Percentiles rank a stretch among this genome's conserved stretches.
phyloP scores from a whole-genome alignment of 2,329 filamentous ascomycete species.

The Pseudocercospora cruenta region DNA sequence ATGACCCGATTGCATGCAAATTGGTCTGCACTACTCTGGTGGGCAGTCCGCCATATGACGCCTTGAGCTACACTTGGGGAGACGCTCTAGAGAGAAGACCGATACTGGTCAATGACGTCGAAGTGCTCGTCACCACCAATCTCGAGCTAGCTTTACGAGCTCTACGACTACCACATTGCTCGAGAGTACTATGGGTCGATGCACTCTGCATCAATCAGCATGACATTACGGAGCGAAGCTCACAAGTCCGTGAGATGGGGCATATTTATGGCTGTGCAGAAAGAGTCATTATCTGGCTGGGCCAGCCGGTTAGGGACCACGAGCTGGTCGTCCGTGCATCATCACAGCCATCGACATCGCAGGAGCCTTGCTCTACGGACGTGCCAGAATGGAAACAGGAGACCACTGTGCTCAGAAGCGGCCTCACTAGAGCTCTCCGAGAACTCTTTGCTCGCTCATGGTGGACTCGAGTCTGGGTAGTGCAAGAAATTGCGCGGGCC shows the following conservation, averaged over 20 bases:
- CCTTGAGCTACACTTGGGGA: not conserved
- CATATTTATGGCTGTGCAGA: not conserved
- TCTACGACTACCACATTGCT: not conserved
- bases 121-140: not conserved
- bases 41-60: not conserved
- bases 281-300: not conserved
- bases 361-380: not conserved
- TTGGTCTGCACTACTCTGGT: not conserved
- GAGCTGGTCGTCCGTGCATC: not conserved
- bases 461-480: conserved; percentile 1
- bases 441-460: not conserved
- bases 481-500: not conserved
- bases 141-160: not conserved
- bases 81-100: not conserved
- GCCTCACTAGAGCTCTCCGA: not conserved
- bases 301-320: not conserved
- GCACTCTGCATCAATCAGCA: conserved; percentile 15
- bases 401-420: not conserved
- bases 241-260: conserved; percentile 7
- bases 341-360: not conserved
- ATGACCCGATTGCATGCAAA: not conserved
- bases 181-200: conserved; percentile 6
- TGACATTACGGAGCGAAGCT: not conserved
- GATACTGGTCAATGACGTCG: not conserved
- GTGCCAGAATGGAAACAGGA: not conserved